These are phyloP conservation scores for Phylloporus arenicola DNA, from an alignment of 768 basidiomycete species.

Conservation along the genomic window DNA sequence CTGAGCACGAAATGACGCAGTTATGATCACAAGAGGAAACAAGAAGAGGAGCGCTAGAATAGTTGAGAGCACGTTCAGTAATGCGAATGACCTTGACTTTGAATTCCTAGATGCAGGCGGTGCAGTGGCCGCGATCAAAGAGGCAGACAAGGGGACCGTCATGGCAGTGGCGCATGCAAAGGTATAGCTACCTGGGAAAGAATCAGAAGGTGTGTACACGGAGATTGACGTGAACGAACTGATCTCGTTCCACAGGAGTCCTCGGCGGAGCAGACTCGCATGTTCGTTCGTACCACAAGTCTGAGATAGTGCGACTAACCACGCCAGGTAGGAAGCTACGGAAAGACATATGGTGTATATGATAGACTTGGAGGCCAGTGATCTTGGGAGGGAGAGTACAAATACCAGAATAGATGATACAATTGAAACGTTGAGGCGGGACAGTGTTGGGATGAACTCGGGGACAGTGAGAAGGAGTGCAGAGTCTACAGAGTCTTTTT, in stretches of 20 bases:
- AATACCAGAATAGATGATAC: constrained; percentile 39
- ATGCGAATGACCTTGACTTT: constrained; percentile 51
- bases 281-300: constrained; percentile 46
- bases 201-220: constrained; percentile 3
- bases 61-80: constrained; percentile 49
- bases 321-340: constrained; percentile 51
- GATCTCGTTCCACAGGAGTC: constrained; percentile 57
- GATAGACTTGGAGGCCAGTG: constrained; percentile 49
- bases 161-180: constrained; percentile 64
- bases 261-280: constrained; percentile 37
- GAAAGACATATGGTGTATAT: constrained; percentile 58
- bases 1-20: constrained; percentile 40
- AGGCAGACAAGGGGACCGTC: constrained; percentile 61
- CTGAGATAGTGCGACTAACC: constrained; percentile 52
- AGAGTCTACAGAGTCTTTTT: constrained; percentile 49
- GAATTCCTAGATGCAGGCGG: constrained; percentile 35
- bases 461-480: constrained; percentile 46
- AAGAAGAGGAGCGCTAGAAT: constrained; percentile 44
- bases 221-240: constrained; percentile 39
- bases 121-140: constrained; percentile 41
- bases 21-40: constrained; percentile 54
- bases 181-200: constrained; percentile 43
- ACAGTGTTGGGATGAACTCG: constrained; percentile 26
- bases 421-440: constrained; percentile 39
- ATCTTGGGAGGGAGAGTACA: constrained; percentile 50